A percentile compares a stretch with the other conserved stretches of the same genome.
phyloP scores from a whole-genome alignment of 164 flowering plant species.

The Saururus chinensis region DNA sequence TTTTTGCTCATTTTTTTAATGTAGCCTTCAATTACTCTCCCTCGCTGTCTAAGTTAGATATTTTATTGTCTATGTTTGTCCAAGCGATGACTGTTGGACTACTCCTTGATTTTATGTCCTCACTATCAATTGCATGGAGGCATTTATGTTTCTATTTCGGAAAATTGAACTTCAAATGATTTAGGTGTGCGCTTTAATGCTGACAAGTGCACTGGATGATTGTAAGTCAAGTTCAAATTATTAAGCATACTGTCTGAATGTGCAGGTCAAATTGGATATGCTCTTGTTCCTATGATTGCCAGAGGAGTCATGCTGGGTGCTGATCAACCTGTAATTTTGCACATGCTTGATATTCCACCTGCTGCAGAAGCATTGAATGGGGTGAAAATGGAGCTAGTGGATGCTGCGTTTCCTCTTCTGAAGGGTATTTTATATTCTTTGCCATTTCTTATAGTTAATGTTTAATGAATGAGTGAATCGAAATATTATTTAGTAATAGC shows the following conservation, averaged over 20 bases:
- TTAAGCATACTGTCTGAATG: not conserved
- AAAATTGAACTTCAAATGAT: not conserved
- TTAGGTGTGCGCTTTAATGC: not conserved
- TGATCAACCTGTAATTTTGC: constrained; percentile 87
- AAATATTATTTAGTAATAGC: too few relatives aligned
- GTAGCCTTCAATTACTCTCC: too few relatives aligned
- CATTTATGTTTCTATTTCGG: too few relatives aligned
- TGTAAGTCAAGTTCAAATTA: not conserved
- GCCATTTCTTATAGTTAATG: too few relatives aligned
- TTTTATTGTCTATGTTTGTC: too few relatives aligned
- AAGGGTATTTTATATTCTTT: constrained; percentile 36
- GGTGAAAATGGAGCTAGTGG: constrained; percentile 84
- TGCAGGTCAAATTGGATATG: constrained; percentile 94
- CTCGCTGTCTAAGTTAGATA: too few relatives aligned
- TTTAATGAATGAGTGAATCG: too few relatives aligned
- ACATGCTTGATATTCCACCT: constrained; percentile 88
- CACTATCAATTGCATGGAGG: too few relatives aligned
- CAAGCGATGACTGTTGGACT: too few relatives aligned
- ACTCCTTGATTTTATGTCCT: too few relatives aligned
- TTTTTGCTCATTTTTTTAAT: too few relatives aligned
- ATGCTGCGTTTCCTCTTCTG: constrained; percentile 92
- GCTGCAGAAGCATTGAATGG: constrained; percentile 92
- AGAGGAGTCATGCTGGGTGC: constrained; percentile 86
- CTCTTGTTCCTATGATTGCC: constrained; percentile 96
- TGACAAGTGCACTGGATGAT: not conserved